These are phyloP conservation scores for Kodamaea hsintzibuensis DNA, from an alignment of 805 yeast species.

Conservation along the genomic window DNA sequence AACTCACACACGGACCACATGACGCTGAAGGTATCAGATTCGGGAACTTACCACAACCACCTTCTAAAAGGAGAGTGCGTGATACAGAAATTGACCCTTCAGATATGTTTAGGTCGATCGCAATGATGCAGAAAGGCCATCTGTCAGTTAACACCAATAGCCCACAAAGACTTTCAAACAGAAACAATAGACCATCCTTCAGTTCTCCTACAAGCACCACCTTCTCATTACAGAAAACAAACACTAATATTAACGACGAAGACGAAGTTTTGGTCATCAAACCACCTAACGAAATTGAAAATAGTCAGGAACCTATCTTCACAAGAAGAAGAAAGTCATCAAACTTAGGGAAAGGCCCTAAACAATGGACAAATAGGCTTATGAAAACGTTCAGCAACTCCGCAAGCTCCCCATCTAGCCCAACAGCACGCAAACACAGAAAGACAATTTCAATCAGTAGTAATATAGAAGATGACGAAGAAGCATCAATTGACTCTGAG, in stretches of 20 bases:
- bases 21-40: conserved; percentile 49
- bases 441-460: conserved; percentile 1
- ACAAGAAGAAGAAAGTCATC: conserved; percentile 23
- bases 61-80: conserved; percentile 30
- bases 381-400: conserved; percentile 26
- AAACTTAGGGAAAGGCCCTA: conserved; percentile 16
- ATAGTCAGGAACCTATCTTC: conserved; percentile 35
- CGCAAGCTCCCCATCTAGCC: conserved; percentile 5
- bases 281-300: conserved; percentile 74
- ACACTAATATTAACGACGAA: conserved; percentile 36
- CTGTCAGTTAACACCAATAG: conserved; percentile 1
- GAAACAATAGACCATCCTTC: conserved; percentile 8
- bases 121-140: conserved; percentile 66
- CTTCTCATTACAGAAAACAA: neutral
- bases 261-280: conserved; percentile 79
- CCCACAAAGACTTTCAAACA: neutral
- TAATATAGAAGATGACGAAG: conserved; percentile 15
- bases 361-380: conserved; percentile 24
- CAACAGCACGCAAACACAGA: neutral
- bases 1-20: neutral
- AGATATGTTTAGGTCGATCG: conserved; percentile 81
- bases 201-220: conserved; percentile 8
- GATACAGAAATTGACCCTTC: conserved; percentile 60
- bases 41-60: conserved; percentile 60
- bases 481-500: conserved; percentile 26